phyloP scores from a whole-genome alignment of 225 moss, liverwort and hornwort genomes.

The Polytrichum formosum region DNA sequence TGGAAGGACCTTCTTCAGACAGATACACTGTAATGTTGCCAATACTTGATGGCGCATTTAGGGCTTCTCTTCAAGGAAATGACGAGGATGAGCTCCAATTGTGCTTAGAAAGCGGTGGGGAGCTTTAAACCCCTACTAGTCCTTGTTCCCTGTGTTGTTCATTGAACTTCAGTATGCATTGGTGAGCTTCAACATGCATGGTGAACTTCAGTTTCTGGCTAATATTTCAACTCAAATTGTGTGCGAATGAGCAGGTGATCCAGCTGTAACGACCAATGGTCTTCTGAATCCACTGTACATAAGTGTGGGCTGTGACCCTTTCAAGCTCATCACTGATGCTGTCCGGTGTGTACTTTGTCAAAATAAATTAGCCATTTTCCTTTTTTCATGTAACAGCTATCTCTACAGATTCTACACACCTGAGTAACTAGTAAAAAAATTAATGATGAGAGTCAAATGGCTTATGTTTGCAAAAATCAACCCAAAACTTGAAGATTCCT shows the following conservation, averaged over 20 bases:
- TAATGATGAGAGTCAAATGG: background rate
- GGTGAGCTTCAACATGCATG: no score
- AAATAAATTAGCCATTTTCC: background rate
- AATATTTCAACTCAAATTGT: no score
- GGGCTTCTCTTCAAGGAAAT: conserved; percentile 84
- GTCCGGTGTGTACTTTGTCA: conserved; percentile 47
- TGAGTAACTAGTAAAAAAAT: background rate
- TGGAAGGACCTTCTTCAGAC: conserved; percentile 42
- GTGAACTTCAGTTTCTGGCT: no score
- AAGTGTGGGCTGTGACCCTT: conserved; percentile 74
- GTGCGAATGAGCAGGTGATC: conserved; percentile 57
- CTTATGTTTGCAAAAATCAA: background rate
- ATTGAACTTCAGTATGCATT: no score
- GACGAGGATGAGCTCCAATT: conserved; percentile 60
- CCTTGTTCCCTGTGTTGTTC: no score
- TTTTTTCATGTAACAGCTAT: background rate
- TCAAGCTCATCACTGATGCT: conserved; percentile 75
- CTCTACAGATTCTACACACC: background rate
- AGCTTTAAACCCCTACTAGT: background rate
- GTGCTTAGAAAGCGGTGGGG: conserved; percentile 91
- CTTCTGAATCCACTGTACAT: conserved; percentile 65
- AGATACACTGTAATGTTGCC: conserved; percentile 76
- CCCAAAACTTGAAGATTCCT: background rate
- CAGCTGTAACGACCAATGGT: conserved; percentile 50
- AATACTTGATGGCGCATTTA: conserved; percentile 73